Conservation (phyloP, 192 early-diverging fungal genomes). For the Mortierella antarctica region DNA sequence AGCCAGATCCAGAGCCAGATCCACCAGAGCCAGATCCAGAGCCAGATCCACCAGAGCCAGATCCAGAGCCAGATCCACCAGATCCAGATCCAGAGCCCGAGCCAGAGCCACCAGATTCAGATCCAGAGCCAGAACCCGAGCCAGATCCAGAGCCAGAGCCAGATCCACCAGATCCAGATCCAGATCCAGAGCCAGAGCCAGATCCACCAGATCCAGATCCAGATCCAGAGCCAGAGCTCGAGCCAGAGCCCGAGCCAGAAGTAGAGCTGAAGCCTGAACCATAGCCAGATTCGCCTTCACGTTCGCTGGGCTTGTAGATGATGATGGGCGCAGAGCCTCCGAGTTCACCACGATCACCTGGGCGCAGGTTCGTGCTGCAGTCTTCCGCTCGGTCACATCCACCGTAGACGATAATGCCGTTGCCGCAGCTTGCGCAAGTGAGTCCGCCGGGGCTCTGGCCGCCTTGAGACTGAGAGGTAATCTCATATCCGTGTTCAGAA, state of each 20-base stretch:
- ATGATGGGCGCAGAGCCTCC: conserved; percentile 26
- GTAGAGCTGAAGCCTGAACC: neutral
- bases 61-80: neutral
- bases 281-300: neutral
- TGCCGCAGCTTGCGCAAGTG: conserved; percentile 41
- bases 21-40: conserved; percentile 9
- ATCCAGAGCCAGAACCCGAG: conserved; percentile 10
- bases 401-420: conserved; percentile 44
- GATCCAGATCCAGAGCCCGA: conserved; percentile 3
- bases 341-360: conserved; percentile 6
- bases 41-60: neutral
- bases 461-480: conserved; percentile 25
- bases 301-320: conserved; percentile 16
- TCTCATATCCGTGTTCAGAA: conserved; percentile 10
- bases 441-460: conserved; percentile 19
- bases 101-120: conserved; percentile 18
- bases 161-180: conserved; percentile 12
- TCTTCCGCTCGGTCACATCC: conserved; percentile 31
- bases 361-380: conserved; percentile 38
- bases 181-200: conserved; percentile 18
- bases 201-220: neutral
- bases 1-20: neutral
- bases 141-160: neutral
- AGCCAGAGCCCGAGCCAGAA: conserved; percentile 1
- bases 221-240: conserved; percentile 16